Percentiles rank a stretch among this genome's conserved stretches.
Evolutionary conservation across 345 rosid genomes (phyloP).

Genomic region (Gossypium ekmanianum): DNA sequence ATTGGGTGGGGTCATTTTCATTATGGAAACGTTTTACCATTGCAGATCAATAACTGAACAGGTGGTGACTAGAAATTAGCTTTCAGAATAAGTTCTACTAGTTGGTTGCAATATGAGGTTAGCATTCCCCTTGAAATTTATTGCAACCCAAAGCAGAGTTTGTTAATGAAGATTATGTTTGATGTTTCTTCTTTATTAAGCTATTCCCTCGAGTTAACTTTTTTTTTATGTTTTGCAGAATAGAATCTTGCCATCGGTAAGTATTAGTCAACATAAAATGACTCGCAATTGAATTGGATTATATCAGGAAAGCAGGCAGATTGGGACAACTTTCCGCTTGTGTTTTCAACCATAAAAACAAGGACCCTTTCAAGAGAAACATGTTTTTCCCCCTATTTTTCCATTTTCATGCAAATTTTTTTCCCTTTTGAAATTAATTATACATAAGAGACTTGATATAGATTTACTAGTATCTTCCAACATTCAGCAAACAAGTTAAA

Average conservation of each 20-base stretch:
- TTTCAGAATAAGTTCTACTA: neutral
- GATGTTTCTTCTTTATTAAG: neutral
- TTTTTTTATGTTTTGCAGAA: neutral
- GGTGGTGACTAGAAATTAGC: neutral
- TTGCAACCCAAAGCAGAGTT: neutral
- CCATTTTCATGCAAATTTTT: neutral
- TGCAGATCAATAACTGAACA: conserved; percentile 5
- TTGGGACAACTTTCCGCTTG: neutral
- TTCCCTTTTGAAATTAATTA: neutral
- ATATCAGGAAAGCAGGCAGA: conserved; percentile 6
- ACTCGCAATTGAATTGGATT: neutral
- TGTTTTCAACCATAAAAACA: conserved; percentile 8
- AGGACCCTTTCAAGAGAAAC: neutral
- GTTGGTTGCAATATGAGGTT: neutral
- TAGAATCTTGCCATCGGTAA: neutral
- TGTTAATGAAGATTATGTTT: neutral
- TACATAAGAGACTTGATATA: neutral
- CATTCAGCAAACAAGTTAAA: neutral
- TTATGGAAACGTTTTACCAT: neutral
- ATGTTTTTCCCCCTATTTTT: conserved; percentile 1
- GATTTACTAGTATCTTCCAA: neutral
- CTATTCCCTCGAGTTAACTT: neutral
- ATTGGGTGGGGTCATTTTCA: neutral
- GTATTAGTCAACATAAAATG: neutral
- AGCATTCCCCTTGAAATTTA: neutral